Base-by-base conservation (phyloP, 2,329 filamentous ascomycete genomes). In the Diaporthe amygdali region DNA sequence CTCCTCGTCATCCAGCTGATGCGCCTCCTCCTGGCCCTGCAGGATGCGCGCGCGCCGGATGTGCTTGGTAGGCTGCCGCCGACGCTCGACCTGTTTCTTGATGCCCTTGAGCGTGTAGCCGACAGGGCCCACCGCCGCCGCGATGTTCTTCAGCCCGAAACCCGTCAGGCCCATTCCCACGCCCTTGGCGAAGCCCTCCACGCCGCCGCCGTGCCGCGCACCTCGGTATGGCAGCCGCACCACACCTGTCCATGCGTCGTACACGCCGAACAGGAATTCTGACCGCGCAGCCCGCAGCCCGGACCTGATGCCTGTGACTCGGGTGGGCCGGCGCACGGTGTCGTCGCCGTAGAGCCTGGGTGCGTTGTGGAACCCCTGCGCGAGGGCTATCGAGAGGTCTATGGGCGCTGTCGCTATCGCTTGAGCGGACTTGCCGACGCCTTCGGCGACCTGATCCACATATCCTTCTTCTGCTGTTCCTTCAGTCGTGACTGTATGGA, bases 351-450 rank as follows among this genome's bases (percentile, higher is more conserved):
- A 94, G 0, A 94, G 83, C 2, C 90, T 87, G 1, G 91, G 91
- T 0, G 90, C 90, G 74, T 93, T 93, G 78, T 93, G 91, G 74
- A 93, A 93, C 1, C 91, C 91, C 76, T 93, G 90, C 1, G 90
- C 89, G 2, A 93, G 77, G 0, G 90, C 89, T 49, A 92, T 80
- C 0, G 87, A 85, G 2, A 93, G 78, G 75, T 91, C 87, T 74
- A 92, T 87, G 0, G 91, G 91, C 0, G 89, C 87, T 72, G 83
- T 84, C 8, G 84, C 84, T 5, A 91, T 79, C 5, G 89, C 87
- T 2, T 82, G 77, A 0, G 85, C 85, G 0, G 88, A 85, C 74
- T 86, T 85, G 30, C 81, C 82, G 22, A 90, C 80, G 1, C 87
- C 89, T 68, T 83, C 82, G 3, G 84, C 83, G n/a, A 90, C 81